phyloP scores from a whole-genome alignment of 352 stramenopile species.

The Plasmopara muralis region DNA sequence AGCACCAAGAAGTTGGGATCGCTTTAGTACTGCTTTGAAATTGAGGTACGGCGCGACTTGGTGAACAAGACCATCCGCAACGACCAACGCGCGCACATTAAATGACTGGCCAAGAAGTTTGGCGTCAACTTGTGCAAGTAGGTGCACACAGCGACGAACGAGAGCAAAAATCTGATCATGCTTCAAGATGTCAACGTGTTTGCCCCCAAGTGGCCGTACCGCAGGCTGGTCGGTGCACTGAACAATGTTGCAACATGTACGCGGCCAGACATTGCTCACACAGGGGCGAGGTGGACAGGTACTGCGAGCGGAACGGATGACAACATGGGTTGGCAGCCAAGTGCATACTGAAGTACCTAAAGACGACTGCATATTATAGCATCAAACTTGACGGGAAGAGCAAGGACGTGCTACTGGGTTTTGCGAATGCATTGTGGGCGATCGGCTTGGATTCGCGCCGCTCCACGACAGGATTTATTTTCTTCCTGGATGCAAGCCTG shows the following conservation, averaged over 20 bases:
- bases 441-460: not conserved
- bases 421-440: not conserved
- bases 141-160: not conserved
- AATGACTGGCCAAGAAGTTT: not conserved
- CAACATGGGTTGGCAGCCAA: not conserved
- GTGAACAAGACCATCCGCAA: not conserved
- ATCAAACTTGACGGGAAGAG: not conserved
- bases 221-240: not conserved
- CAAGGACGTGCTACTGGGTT: not conserved
- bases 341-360: not conserved
- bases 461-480: not conserved
- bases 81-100: not conserved
- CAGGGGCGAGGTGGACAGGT: not conserved
- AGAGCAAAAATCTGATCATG: not conserved
- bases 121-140: not conserved
- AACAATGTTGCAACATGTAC: not conserved
- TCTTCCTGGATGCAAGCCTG: not conserved
- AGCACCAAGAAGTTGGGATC: not conserved
- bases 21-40: not conserved
- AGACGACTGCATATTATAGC: not conserved
- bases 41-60: not conserved
- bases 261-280: not conserved
- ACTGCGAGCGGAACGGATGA: not conserved
- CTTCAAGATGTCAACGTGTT: not conserved
- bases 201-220: not conserved